Percentiles rank a stretch among this genome's conserved stretches.
These are phyloP conservation scores for Musa schizocarpa DNA, from an alignment of 176 grass and related monocot species.

Conservation along the genomic window DNA sequence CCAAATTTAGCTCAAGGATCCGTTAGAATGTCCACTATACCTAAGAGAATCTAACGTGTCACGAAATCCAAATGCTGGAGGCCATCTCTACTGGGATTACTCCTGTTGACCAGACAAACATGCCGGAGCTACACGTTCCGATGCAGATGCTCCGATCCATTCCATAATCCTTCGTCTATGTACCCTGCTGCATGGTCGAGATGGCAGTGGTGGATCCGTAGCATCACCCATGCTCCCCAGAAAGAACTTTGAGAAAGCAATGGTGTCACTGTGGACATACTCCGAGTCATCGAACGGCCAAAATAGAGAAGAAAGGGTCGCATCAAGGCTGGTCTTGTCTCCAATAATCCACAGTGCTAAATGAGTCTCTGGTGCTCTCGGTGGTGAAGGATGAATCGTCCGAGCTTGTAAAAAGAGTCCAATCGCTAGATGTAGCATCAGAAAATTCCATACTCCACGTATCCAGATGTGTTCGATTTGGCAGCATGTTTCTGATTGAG, in stretches of 20 bases:
- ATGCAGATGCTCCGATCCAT: slow-evolving; percentile 12
- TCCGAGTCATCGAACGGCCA: slow-evolving; percentile 45
- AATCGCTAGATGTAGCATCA: slow-evolving; percentile 79
- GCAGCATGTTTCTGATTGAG: slow-evolving; percentile 28
- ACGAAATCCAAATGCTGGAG: slow-evolving; percentile 68
- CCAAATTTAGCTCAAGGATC: too few relatives aligned
- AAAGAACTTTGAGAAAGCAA: slow-evolving; percentile 49
- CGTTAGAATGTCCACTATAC: too few relatives aligned
- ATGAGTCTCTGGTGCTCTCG: slow-evolving; percentile 95
- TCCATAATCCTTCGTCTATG: slow-evolving; percentile 73
- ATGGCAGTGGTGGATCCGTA: slow-evolving; percentile 45
- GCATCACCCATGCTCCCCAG: slow-evolving; percentile 39
- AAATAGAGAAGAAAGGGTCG: slow-evolving; percentile 61
- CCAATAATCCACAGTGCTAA: slow-evolving; percentile 66
- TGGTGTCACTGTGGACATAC: slow-evolving; percentile 29
- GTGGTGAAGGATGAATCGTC: slow-evolving; percentile 94
- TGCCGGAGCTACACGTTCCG: neutral
- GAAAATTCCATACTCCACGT: slow-evolving; percentile 63
- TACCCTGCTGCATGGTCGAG: slow-evolving; percentile 48
- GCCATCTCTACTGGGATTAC: slow-evolving; percentile 51
- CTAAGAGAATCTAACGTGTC: slow-evolving; percentile 24
- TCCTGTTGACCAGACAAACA: neutral
- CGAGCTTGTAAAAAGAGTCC: slow-evolving; percentile 91
- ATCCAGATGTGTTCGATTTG: slow-evolving; percentile 45
- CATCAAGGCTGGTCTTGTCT: slow-evolving; percentile 52